Evolutionary conservation across 805 yeast species (phyloP).

Genomic region (Starmerella stellata): DNA sequence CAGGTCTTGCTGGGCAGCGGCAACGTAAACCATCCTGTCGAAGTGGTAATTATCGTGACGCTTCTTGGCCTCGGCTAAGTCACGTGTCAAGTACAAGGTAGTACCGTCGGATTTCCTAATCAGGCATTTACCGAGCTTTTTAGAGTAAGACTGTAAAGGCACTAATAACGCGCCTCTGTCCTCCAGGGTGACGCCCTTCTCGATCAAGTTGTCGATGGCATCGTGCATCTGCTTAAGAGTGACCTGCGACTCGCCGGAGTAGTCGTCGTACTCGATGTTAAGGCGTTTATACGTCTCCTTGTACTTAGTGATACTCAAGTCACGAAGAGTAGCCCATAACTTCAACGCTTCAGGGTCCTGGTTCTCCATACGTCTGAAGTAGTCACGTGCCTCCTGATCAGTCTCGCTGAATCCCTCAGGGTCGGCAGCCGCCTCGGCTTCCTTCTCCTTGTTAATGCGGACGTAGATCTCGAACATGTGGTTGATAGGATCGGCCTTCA

Average conservation of each 20-base stretch:
- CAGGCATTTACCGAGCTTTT: conserved; percentile 81
- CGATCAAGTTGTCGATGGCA: conserved; percentile 44
- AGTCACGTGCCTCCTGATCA: conserved; percentile 70
- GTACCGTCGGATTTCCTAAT: conserved; percentile 94
- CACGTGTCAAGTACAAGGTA: conserved; percentile 83
- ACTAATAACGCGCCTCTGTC: conserved; percentile 84
- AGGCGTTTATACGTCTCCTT: conserved; percentile 77
- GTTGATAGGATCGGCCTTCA: conserved; percentile 67
- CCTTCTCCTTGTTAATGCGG: conserved; percentile 59
- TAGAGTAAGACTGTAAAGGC: conserved; percentile 67
- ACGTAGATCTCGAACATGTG: conserved; percentile 93
- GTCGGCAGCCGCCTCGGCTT: conserved; percentile 38
- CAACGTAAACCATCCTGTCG: conserved; percentile 90
- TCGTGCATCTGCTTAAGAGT: conserved; percentile 49
- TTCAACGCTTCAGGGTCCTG: conserved; percentile 67
- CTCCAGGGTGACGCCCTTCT: conserved; percentile 54
- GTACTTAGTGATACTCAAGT: conserved; percentile 72
- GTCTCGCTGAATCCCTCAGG: conserved; percentile 38
- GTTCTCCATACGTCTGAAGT: conserved; percentile 80
- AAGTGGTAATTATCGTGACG: conserved; percentile 71
- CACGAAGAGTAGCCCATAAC: conserved; percentile 78
- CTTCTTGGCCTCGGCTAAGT: conserved; percentile 86
- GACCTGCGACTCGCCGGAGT: conserved; percentile 94
- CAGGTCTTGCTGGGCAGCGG: conserved; percentile 91
- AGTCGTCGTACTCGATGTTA: conserved; percentile 70